Conservation (phyloP, 2,329 filamentous ascomycete genomes). For the Colletotrichum sp. region DNA sequence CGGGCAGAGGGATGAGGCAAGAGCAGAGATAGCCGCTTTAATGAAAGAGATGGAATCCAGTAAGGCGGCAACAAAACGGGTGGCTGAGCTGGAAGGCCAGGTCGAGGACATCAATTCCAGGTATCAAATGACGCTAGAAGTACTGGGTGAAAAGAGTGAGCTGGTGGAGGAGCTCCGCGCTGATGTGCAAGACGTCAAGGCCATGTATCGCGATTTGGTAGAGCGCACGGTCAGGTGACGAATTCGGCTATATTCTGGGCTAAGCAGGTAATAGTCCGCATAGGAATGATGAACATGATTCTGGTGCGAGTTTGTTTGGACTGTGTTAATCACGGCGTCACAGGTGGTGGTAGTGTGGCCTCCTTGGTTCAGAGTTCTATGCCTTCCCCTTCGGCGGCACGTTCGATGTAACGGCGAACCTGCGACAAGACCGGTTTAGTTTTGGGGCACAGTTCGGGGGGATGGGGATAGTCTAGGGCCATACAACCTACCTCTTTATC, state of each 20-base stretch:
- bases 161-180: conserved; percentile 87
- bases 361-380: conserved; percentile 58
- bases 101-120: conserved; percentile 73
- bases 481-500: conserved; percentile 74
- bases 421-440: conserved; percentile 34
- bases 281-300: background rate
- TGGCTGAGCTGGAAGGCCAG: conserved; percentile 70
- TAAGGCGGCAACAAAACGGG: conserved; percentile 61
- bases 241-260: background rate
- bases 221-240: conserved; percentile 76
- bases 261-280: background rate
- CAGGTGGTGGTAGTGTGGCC: background rate
- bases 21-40: conserved; percentile 86
- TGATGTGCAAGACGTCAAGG: conserved; percentile 92
- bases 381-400: conserved; percentile 83
- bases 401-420: conserved; percentile 78
- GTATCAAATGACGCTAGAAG: conserved; percentile 90
- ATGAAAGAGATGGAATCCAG: conserved; percentile 86
- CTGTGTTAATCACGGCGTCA: background rate
- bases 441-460: background rate
- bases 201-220: conserved; percentile 92
- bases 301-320: background rate
- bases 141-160: conserved; percentile 97
- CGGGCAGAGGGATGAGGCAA: conserved; percentile 87
- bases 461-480: background rate